phyloP scores from a whole-genome alignment of 352 stramenopile species.

The Globisporangium paddicum region DNA sequence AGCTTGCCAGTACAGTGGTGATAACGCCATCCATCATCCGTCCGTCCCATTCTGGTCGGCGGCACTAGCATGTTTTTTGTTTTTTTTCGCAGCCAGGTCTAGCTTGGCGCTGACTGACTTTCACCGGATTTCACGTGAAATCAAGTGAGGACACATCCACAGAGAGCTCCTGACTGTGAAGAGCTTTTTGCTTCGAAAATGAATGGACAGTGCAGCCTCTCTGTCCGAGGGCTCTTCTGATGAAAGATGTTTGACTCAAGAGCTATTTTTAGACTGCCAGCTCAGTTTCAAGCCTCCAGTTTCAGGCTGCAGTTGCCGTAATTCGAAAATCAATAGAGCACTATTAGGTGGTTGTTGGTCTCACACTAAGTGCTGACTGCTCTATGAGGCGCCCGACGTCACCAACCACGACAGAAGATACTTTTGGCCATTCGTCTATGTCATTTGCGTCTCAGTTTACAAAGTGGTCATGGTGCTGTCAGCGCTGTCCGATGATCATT shows the following conservation, averaged over 20 bases:
- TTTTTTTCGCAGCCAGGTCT: neutral
- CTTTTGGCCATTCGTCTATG: no score
- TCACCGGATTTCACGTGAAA: conserved; percentile 4
- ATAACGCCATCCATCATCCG: neutral
- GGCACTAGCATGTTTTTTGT: no score
- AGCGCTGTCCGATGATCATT: neutral
- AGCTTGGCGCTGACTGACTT: neutral
- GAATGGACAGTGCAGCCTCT: neutral
- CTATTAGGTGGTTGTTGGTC: no score
- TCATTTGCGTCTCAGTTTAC: no score
- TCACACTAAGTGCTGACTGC: neutral
- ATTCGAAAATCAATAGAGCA: no score
- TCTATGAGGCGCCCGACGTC: conserved; percentile 6
- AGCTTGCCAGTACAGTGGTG: no score
- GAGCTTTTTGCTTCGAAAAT: neutral
- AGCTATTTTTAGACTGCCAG: neutral
- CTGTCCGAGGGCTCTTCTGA: neutral
- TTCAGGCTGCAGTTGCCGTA: no score
- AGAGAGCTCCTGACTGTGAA: neutral
- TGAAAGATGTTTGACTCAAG: no score
- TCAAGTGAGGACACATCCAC: conserved; percentile 2
- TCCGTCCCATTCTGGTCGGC: neutral
- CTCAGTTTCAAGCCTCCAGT: neutral
- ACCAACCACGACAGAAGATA: neutral
- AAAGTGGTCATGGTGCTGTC: no score